A percentile compares a stretch with the other conserved stretches of the same genome.
These are phyloP conservation scores for Colletotrichum tabaci DNA, from an alignment of 2,329 filamentous ascomycete genomes.

Conservation along the genomic window DNA sequence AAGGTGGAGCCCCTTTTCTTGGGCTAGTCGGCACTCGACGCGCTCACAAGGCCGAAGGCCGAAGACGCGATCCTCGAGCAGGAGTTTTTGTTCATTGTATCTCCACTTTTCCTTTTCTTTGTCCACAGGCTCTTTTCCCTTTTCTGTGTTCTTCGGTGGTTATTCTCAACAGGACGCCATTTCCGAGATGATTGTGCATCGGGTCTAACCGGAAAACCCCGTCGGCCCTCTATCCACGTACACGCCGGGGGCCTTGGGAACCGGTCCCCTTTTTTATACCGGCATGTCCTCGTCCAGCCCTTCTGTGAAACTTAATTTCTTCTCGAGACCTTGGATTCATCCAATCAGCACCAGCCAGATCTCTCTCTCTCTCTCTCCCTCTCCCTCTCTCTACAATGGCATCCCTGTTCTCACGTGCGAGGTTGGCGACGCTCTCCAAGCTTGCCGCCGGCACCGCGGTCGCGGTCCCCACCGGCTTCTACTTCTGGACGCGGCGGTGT, in stretches of 20 bases:
- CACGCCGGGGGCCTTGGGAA: neutral
- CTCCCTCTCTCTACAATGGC: constrained; percentile 14
- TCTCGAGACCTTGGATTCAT: neutral
- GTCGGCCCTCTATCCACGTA: neutral
- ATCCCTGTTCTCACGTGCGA: constrained; percentile 5
- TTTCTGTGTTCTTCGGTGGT: too few relatives aligned
- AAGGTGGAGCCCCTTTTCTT: neutral
- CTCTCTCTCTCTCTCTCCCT: too few relatives aligned
- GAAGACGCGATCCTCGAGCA: constrained; percentile 9
- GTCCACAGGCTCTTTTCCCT: too few relatives aligned
- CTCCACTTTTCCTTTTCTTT: too few relatives aligned
- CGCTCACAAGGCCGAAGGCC: constrained; percentile 10
- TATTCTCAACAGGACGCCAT: neutral
- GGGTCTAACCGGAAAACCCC: neutral
- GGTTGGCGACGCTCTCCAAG: constrained; percentile 10
- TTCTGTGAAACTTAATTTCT: neutral
- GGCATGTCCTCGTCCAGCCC: neutral
- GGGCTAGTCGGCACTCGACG: neutral
- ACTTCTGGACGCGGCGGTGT: constrained; percentile 38
- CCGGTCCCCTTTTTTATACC: neutral
- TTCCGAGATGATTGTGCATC: neutral
- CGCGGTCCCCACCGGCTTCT: constrained; percentile 27
- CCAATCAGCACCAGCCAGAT: too few relatives aligned
- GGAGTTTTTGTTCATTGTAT: too few relatives aligned
- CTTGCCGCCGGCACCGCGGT: constrained; percentile 13